phyloP scores from a whole-genome alignment of 2,329 filamentous ascomycete genomes.

The Hymenoscyphus salicellus region DNA sequence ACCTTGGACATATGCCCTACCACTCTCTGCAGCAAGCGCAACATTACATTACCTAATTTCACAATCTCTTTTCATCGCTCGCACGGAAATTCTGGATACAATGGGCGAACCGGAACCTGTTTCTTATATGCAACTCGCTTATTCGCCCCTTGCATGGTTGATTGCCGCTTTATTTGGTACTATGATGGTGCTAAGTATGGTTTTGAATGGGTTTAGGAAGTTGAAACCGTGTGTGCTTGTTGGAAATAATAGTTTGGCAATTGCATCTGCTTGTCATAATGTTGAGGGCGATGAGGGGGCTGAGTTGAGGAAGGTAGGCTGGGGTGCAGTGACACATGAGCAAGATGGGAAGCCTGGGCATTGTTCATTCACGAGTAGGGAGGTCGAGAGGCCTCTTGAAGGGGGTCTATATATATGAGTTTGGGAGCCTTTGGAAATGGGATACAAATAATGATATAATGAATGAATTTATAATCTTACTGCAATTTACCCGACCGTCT shows the following conservation, averaged over 20 bases:
- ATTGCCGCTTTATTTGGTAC: conserved; percentile 18
- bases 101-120: conserved; percentile 7
- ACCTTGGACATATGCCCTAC: conserved; percentile 5
- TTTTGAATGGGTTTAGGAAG: conserved; percentile 20
- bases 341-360: conserved; percentile 18
- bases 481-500: no score
- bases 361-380: conserved; percentile 21
- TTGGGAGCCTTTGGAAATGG: background rate
- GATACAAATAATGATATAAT: background rate
- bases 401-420: conserved; percentile 20
- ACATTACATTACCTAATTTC: conserved; percentile 3
- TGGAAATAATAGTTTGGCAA: conserved; percentile 27
- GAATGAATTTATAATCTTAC: background rate
- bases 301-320: conserved; percentile 16
- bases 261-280: conserved; percentile 24
- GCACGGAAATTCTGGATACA: conserved; percentile 30
- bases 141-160: conserved; percentile 26
- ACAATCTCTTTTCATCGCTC: conserved; percentile 9
- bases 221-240: conserved; percentile 20
- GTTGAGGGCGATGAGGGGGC: conserved; percentile 14
- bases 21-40: background rate
- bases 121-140: conserved; percentile 23
- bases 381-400: conserved; percentile 16
- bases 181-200: conserved; percentile 19
- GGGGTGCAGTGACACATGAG: conserved; percentile 18